Evolutionary conservation across 805 yeast genomes (phyloP).

Genomic region (Pichia cephalocereana): DNA sequence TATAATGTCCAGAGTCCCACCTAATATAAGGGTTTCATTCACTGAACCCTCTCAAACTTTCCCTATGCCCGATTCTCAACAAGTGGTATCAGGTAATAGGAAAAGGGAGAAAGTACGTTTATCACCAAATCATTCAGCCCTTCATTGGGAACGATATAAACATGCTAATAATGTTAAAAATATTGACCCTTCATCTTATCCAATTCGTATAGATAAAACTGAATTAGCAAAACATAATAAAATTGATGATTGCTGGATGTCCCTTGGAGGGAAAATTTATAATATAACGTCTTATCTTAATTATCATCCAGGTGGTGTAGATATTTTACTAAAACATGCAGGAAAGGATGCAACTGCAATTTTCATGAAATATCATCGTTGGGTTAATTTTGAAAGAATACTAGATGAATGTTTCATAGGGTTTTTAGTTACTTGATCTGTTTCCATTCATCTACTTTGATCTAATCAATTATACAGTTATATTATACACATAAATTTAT

Average conservation of each 20-base stretch:
- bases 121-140: conserved; percentile 74
- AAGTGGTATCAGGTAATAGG: conserved; percentile 1
- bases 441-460: too few relatives aligned
- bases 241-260: conserved; percentile 77
- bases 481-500: too few relatives aligned
- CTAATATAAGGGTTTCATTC: background rate
- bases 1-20: background rate
- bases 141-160: conserved; percentile 73
- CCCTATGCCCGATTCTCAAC: conserved; percentile 15
- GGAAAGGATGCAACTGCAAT: conserved; percentile 75
- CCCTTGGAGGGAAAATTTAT: conserved; percentile 70
- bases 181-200: conserved; percentile 37
- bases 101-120: conserved; percentile 48
- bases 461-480: too few relatives aligned
- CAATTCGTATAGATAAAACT: conserved; percentile 44
- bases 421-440: conserved; percentile 17
- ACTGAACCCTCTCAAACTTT: conserved; percentile 4
- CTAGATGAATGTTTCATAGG: conserved; percentile 76
- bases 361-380: conserved; percentile 57
- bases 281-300: conserved; percentile 75
- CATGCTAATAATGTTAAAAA: conserved; percentile 45
- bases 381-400: conserved; percentile 82
- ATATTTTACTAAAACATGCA: conserved; percentile 67
- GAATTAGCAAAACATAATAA: conserved; percentile 45
- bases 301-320: conserved; percentile 91